These are phyloP conservation scores for Schrenkiella parvula DNA, from an alignment of 345 rosid genomes.

Conservation along the genomic window DNA sequence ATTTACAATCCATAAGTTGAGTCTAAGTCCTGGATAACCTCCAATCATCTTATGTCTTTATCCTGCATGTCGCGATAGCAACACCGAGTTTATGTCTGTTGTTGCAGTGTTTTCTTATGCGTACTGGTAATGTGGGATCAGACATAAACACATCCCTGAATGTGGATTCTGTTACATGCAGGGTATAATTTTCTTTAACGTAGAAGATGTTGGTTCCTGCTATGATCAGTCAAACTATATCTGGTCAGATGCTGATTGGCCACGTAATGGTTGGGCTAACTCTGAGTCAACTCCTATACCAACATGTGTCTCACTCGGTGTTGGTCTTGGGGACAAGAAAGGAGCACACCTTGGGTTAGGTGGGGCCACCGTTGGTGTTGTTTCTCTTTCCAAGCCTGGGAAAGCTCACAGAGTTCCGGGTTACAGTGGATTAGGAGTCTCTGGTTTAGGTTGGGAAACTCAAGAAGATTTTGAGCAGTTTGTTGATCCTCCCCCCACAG, in stretches of 20 bases:
- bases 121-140: neutral
- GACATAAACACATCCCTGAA: slow-evolving; percentile 10
- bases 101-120: slow-evolving; percentile 7
- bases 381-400: slow-evolving; percentile 46
- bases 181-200: slow-evolving; percentile 77
- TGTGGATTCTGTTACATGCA: slow-evolving; percentile 34
- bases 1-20: neutral
- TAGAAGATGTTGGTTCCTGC: slow-evolving; percentile 46
- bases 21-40: slow-evolving; percentile 6
- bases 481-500: slow-evolving; percentile 68
- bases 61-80: slow-evolving; percentile 1
- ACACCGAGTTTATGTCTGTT: neutral
- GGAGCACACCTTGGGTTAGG: slow-evolving; percentile 78
- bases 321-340: slow-evolving; percentile 69
- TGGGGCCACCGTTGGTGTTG: slow-evolving; percentile 59
- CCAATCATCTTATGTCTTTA: slow-evolving; percentile 12
- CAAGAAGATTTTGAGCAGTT: slow-evolving; percentile 70
- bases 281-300: slow-evolving; percentile 73
- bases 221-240: slow-evolving; percentile 46
- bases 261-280: slow-evolving; percentile 83
- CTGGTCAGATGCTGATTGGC: slow-evolving; percentile 89
- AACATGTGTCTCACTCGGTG: slow-evolving; percentile 63
- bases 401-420: slow-evolving; percentile 60
- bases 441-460: slow-evolving; percentile 78
- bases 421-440: slow-evolving; percentile 60